These are phyloP conservation scores for Biscutella auriculata DNA, from an alignment of 441 rosid genomes.

Conservation along the genomic window DNA sequence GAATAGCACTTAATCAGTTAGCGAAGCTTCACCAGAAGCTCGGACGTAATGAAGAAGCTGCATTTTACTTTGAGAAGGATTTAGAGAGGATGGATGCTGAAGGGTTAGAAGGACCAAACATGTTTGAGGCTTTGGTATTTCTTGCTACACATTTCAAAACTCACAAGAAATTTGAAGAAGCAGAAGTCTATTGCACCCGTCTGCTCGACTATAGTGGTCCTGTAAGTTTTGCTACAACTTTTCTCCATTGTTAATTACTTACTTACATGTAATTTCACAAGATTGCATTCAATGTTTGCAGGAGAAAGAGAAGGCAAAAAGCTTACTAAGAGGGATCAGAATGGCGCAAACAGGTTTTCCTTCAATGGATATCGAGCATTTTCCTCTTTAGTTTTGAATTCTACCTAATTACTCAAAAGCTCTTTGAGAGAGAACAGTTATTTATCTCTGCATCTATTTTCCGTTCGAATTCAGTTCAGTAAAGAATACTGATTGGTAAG, in stretches of 20 bases:
- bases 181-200: slow-evolving; percentile 85
- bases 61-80: slow-evolving; percentile 75
- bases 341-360: slow-evolving; percentile 44
- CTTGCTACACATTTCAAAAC: slow-evolving; percentile 51
- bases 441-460: no score
- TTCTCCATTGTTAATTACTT: slow-evolving; percentile 1
- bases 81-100: slow-evolving; percentile 88
- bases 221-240: slow-evolving; percentile 30
- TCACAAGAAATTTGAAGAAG: slow-evolving; percentile 68
- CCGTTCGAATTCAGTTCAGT: no score
- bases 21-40: slow-evolving; percentile 66
- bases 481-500: no score
- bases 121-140: slow-evolving; percentile 76
- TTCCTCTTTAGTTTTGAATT: slow-evolving; percentile 43
- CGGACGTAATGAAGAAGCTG: slow-evolving; percentile 73
- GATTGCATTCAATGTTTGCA: slow-evolving; percentile 23
- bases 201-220: slow-evolving; percentile 85
- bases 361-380: slow-evolving; percentile 63
- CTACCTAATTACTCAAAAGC: slow-evolving; percentile 1
- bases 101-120: slow-evolving; percentile 82
- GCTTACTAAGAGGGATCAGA: slow-evolving; percentile 63
- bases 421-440: slow-evolving; percentile 10
- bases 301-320: slow-evolving; percentile 91
- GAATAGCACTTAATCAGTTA: slow-evolving; percentile 68
- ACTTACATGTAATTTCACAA: not conserved